Conservation (phyloP, 2,329 filamentous ascomycete species). For the Diplodia corticola region DNA sequence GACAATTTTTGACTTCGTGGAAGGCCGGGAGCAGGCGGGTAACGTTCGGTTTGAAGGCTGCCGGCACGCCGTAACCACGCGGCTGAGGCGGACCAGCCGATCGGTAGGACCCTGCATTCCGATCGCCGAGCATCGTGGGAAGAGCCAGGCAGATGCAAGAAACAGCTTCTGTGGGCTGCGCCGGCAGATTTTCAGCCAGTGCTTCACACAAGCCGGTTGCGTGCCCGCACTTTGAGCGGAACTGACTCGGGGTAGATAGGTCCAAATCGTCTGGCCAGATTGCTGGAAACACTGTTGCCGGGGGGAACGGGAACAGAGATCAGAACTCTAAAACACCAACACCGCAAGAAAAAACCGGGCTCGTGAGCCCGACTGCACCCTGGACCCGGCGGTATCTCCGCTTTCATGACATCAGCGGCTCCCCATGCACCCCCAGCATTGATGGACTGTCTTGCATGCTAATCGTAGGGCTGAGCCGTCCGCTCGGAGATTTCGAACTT, state of each 20-base stretch:
- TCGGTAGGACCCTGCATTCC: neutral
- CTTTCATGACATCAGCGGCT: conserved; percentile 1
- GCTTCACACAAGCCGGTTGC: neutral
- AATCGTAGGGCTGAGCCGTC: neutral
- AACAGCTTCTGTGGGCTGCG: neutral
- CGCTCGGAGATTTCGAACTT: neutral
- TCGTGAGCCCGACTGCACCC: neutral
- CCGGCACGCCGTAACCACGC: neutral
- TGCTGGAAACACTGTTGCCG: neutral
- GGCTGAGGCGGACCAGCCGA: neutral
- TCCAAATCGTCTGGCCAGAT: neutral
- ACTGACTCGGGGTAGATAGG: neutral
- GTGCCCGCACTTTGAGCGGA: neutral
- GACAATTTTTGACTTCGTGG: neutral
- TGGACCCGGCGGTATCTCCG: neutral
- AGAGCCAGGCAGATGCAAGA: neutral
- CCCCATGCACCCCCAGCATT: neutral
- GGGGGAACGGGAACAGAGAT: neutral
- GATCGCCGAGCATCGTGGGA: neutral
- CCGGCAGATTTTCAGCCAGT: neutral
- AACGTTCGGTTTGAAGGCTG: neutral
- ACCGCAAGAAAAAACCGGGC: neutral
- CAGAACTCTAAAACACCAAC: neutral
- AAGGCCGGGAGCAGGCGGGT: neutral
- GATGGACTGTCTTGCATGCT: neutral